Percentiles rank a stretch among this genome's conserved stretches.
These are phyloP conservation scores for Aspergillus persii DNA, from an alignment of 2,329 filamentous ascomycete species.

Conservation along the genomic window DNA sequence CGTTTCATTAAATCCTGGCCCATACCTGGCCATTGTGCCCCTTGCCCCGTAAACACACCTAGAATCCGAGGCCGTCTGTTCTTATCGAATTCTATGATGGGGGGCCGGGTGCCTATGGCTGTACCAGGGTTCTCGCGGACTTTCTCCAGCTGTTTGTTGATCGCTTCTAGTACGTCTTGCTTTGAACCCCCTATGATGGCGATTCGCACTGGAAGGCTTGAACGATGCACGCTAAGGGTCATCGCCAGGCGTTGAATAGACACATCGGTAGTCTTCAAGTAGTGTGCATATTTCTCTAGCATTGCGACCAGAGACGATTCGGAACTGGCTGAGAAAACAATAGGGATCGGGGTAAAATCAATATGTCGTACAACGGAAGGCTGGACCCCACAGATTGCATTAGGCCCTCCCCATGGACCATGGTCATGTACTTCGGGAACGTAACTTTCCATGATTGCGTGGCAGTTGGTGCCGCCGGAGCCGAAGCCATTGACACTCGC, in stretches of 20 bases:
- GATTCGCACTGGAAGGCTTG: conserved; percentile 2
- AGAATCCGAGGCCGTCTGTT: conserved; percentile 11
- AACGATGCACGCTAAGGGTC: neutral
- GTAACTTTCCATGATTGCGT: conserved; percentile 39
- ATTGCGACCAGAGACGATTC: conserved; percentile 3
- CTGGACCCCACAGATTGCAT: neutral
- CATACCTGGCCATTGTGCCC: conserved; percentile 31
- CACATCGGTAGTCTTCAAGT: conserved; percentile 6
- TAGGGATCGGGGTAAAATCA: conserved; percentile 4
- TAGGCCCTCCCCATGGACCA: neutral
- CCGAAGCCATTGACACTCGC: conserved; percentile 50
- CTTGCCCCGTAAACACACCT: conserved; percentile 31
- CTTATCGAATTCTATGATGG: neutral
- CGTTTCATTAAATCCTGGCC: conserved; percentile 19
- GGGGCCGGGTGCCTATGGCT: neutral
- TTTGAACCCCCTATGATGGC: neutral
- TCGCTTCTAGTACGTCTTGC: neutral
- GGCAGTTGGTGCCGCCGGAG: conserved; percentile 37
- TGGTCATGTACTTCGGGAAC: neutral
- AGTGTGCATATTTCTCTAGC: conserved; percentile 4
- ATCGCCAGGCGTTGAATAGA: conserved; percentile 6
- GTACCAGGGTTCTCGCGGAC: conserved; percentile 11
- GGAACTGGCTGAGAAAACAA: conserved; percentile 5
- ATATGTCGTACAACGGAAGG: conserved; percentile 20
- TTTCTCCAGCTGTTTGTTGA: conserved; percentile 6